Evolutionary conservation across 1,284 basidiomycete genomes (phyloP).

Genomic region (Trichosporon inkin): DNA sequence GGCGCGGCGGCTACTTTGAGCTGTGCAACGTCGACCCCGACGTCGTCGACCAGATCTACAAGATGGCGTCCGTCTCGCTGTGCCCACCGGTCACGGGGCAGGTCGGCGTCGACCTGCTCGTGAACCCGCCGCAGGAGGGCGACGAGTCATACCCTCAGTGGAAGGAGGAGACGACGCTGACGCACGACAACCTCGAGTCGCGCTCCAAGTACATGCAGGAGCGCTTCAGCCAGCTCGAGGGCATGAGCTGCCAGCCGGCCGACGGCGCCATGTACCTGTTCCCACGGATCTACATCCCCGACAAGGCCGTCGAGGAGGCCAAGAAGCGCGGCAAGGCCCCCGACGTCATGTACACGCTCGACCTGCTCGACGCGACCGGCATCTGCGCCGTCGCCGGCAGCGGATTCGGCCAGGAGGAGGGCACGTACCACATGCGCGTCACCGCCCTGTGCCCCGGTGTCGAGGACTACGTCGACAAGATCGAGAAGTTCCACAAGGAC

Average conservation of each 20-base stretch:
- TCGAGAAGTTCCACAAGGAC: conserved; percentile 75
- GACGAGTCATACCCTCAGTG: conserved; percentile 70
- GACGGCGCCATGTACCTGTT: conserved; percentile 83
- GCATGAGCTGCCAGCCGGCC: conserved; percentile 79
- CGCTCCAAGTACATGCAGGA: conserved; percentile 70
- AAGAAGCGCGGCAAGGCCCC: conserved; percentile 67
- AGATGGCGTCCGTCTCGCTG: conserved; percentile 84
- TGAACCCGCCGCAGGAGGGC: conserved; percentile 73
- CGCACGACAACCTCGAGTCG: conserved; percentile 66
- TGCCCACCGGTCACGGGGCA: conserved; percentile 80
- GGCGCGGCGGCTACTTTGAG: conserved; percentile 92
- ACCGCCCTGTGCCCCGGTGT: conserved; percentile 80
- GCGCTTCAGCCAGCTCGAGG: conserved; percentile 69
- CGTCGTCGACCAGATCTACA: conserved; percentile 81
- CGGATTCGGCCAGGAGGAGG: conserved; percentile 85
- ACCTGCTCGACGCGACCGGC: conserved; percentile 75
- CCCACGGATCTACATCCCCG: conserved; percentile 67
- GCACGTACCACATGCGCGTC: conserved; percentile 79
- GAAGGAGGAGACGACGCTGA: conserved; percentile 73
- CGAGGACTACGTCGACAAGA: conserved; percentile 78
- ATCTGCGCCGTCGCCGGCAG: conserved; percentile 89
- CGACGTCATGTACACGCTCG: conserved; percentile 81
- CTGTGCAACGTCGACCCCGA: conserved; percentile 71
- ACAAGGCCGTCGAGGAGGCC: conserved; percentile 69
- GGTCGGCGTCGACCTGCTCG: conserved; percentile 83